phyloP scores from a whole-genome alignment of 2,329 filamentous ascomycete genomes.

The Tolypocladium album region DNA sequence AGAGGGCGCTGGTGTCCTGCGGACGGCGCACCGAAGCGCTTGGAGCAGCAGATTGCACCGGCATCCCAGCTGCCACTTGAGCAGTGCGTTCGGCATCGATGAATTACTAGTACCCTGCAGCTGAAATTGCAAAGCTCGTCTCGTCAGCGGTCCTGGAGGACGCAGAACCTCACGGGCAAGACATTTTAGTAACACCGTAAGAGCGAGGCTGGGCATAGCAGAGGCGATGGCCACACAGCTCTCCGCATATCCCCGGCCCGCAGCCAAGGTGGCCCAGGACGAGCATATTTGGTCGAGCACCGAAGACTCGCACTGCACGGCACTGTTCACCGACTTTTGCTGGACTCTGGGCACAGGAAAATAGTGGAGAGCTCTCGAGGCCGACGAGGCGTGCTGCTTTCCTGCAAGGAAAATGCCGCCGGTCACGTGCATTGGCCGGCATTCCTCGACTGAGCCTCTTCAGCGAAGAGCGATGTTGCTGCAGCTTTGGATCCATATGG shows the following conservation, averaged over 20 bases:
- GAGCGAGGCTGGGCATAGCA: neutral
- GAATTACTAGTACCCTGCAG: neutral
- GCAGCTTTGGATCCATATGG: neutral
- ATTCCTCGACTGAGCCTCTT: neutral
- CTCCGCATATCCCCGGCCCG: neutral
- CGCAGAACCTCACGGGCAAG: neutral
- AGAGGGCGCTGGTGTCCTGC: neutral
- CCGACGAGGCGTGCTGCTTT: neutral
- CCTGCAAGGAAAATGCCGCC: neutral
- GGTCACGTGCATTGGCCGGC: neutral
- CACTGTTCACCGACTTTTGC: neutral
- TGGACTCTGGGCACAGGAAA: neutral
- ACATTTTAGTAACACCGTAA: neutral
- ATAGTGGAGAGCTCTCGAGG: neutral
- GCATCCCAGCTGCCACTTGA: neutral
- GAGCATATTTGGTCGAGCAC: neutral
- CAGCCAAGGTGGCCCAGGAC: neutral
- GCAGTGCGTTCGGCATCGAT: neutral
- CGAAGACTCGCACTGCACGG: neutral
- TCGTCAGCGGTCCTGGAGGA: neutral
- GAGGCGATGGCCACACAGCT: neutral
- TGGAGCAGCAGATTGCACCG: neutral
- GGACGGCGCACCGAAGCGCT: neutral
- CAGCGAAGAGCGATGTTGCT: neutral
- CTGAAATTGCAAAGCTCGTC: neutral